phyloP scores from a whole-genome alignment of 2,329 filamentous ascomycete species.

The Microdochium trichocladiopsis region DNA sequence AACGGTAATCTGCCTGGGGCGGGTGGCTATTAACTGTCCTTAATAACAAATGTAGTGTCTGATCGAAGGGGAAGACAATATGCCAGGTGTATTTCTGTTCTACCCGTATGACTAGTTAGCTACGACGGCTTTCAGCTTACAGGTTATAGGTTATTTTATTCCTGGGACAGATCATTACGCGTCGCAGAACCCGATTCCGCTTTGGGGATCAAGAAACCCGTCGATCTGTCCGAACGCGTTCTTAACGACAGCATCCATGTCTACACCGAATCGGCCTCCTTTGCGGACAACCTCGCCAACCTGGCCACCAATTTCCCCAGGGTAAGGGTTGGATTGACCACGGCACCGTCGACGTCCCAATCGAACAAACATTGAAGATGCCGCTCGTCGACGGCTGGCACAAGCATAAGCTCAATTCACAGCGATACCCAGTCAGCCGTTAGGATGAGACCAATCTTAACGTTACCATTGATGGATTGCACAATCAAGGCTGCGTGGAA shows the following conservation, averaged over 20 bases:
- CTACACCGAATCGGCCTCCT: background rate
- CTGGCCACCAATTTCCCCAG: background rate
- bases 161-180: no score
- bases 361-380: background rate
- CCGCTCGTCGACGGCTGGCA: background rate
- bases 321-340: background rate
- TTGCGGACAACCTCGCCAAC: background rate
- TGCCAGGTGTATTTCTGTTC: no score
- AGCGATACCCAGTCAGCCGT: background rate
- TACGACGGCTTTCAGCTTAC: no score
- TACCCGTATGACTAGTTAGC: no score
- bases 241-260: background rate
- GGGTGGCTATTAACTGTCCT: no score
- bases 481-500: background rate
- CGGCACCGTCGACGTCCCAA: background rate
- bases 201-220: background rate
- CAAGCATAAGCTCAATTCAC: background rate
- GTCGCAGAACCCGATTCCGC: background rate
- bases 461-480: slow-evolving; percentile 1
- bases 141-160: no score
- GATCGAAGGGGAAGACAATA: no score
- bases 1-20: no score
- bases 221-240: background rate
- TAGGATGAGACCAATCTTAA: background rate
- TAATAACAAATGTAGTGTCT: no score